These are phyloP conservation scores for Spinacia oleracea DNA, from an alignment of 179 eudicot genomes.

Conservation along the genomic window DNA sequence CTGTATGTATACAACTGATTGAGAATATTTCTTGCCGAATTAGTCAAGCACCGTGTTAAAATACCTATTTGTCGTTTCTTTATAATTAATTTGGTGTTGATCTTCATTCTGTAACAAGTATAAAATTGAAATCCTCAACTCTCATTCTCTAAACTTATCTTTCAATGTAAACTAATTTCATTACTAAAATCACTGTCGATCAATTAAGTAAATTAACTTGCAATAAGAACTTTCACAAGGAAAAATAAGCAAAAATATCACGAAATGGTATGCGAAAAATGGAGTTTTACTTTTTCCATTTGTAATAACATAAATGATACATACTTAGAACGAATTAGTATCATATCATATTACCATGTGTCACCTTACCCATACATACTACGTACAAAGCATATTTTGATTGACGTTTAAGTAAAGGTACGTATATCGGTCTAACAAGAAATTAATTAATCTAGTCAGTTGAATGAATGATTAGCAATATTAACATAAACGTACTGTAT, in stretches of 20 bases:
- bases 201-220: background rate
- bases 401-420: too few species aligned
- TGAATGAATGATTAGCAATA: too few species aligned
- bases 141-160: background rate
- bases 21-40: constrained; percentile 2
- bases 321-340: too few species aligned
- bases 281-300: too few species aligned
- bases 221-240: background rate
- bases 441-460: too few species aligned
- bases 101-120: background rate
- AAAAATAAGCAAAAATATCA: background rate
- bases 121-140: background rate
- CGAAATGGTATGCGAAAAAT: too few species aligned
- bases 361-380: too few species aligned
- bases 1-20: background rate
- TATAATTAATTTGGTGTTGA: background rate
- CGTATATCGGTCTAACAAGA: too few species aligned
- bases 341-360: too few species aligned
- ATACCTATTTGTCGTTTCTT: background rate
- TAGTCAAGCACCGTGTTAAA: background rate
- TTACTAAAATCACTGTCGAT: background rate
- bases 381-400: too few species aligned
- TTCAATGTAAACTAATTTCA: background rate
- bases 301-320: too few species aligned
- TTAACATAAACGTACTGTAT: too few species aligned